These are phyloP conservation scores for Phialophora macrospora DNA, from an alignment of 2,329 filamentous ascomycete genomes.

Conservation along the genomic window DNA sequence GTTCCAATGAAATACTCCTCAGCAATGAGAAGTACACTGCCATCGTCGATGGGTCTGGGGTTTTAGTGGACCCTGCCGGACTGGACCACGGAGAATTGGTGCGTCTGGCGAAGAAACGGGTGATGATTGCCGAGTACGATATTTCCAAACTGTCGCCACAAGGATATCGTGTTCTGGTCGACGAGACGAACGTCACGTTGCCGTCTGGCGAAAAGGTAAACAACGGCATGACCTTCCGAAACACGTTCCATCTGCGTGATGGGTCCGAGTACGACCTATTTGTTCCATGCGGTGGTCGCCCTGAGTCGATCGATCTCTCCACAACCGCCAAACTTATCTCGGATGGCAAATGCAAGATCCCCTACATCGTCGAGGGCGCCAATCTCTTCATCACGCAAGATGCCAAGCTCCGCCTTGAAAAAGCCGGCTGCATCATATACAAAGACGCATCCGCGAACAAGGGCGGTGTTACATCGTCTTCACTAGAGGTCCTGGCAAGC, in stretches of 20 bases:
- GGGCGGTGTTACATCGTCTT: constrained; percentile 96
- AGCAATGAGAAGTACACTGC: constrained; percentile 94
- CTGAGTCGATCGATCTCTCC: constrained; percentile 92
- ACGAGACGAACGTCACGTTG: constrained; percentile 86
- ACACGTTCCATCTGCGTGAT: constrained; percentile 90
- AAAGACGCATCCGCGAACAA: constrained; percentile 99
- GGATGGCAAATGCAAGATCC: constrained; percentile 83
- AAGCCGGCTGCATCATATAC: constrained; percentile 92
- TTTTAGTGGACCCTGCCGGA: constrained; percentile 89
- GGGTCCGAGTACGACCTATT: constrained; percentile 81
- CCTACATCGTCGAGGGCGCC: constrained; percentile 96
- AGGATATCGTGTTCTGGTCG: constrained; percentile 89
- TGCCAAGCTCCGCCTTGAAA: constrained; percentile 91
- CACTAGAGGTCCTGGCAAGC: constrained; percentile 91
- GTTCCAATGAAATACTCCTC: constrained; percentile 95
- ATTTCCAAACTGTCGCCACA: constrained; percentile 79
- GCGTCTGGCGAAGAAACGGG: constrained; percentile 80
- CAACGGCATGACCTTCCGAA: constrained; percentile 95
- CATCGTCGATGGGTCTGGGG: constrained; percentile 94
- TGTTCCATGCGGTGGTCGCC: constrained; percentile 93
- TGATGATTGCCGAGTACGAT: constrained; percentile 90
- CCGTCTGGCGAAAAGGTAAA: constrained; percentile 83
- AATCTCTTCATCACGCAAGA: constrained; percentile 99
- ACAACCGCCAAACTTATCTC: constrained; percentile 86
- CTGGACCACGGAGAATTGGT: constrained; percentile 82